phyloP scores from a whole-genome alignment of 495 filamentous ascomycete genomes.

The Penicillium macrosclerotiorum region DNA sequence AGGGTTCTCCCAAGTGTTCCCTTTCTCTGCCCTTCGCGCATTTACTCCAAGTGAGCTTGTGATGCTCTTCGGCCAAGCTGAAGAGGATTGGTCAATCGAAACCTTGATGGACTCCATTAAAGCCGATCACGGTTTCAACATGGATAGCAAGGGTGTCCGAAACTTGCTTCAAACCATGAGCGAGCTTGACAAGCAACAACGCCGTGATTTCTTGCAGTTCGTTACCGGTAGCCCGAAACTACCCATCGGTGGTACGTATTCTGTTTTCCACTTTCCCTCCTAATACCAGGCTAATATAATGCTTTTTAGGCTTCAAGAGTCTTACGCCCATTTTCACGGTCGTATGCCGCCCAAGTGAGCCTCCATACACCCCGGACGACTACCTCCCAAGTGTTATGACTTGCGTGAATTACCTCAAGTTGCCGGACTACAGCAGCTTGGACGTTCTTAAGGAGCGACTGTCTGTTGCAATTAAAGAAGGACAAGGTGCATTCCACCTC shows the following conservation, averaged over 20 bases:
- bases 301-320: conserved; percentile 79
- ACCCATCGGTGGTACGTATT: conserved; percentile 84
- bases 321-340: conserved; percentile 98
- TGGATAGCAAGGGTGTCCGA: conserved; percentile 95
- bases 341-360: conserved; percentile 95
- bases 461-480: conserved; percentile 85
- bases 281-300: not conserved
- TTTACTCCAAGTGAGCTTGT: conserved; percentile 98
- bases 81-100: conserved; percentile 97
- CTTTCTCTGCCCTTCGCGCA: conserved; percentile 85
- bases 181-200: conserved; percentile 69
- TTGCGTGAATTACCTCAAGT: conserved; percentile 98
- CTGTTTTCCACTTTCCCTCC: not conserved
- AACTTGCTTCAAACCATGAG: conserved; percentile 96
- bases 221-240: conserved; percentile 98
- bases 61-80: conserved; percentile 88
- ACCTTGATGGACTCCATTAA: conserved; percentile 98
- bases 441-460: conserved; percentile 73
- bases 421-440: conserved; percentile 89
- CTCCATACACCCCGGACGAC: conserved; percentile 91
- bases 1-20: conserved; percentile 96
- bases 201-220: conserved; percentile 96
- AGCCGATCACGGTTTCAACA: conserved; percentile 99
- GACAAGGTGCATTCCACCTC: conserved; percentile 98
- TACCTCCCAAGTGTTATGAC: conserved; percentile 99